These are phyloP conservation scores for Cyanidioschyzon merolae DNA, from an alignment of 23 red algal genomes.

Conservation along the genomic window DNA sequence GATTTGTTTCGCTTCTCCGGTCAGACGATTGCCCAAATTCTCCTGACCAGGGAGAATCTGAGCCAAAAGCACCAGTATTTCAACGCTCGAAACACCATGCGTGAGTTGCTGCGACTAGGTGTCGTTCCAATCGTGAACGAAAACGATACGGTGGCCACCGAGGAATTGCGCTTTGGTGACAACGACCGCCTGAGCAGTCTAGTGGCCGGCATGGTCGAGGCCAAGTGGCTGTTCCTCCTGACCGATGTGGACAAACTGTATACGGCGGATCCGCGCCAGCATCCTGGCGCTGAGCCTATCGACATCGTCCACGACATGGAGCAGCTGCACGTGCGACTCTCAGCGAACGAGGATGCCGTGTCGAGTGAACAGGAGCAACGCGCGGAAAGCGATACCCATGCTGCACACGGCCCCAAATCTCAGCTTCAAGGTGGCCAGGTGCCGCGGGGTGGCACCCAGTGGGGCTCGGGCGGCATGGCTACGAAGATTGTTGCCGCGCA, in stretches of 20 bases:
- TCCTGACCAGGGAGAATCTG: slow-evolving; percentile 71
- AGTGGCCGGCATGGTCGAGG: slow-evolving; percentile 64
- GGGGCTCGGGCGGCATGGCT: slow-evolving; percentile 95
- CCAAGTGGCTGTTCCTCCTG: slow-evolving; percentile 91
- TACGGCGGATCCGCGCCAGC: slow-evolving; percentile 61
- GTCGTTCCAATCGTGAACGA: slow-evolving; percentile 31
- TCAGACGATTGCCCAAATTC: slow-evolving; percentile 73
- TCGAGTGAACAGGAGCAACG: neutral
- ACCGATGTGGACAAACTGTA: slow-evolving; percentile 96
- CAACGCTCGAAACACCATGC: slow-evolving; percentile 76
- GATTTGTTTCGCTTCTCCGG: slow-evolving; percentile 59
- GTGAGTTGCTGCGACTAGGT: slow-evolving; percentile 51
- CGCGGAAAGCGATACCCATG: neutral
- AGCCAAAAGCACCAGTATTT: slow-evolving; percentile 69
- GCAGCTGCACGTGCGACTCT: slow-evolving; percentile 9
- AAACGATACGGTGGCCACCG: slow-evolving; percentile 29
- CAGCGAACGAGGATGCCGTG: neutral
- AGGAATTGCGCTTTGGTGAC: slow-evolving; percentile 26
- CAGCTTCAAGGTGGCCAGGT: neutral
- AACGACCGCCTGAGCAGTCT: slow-evolving; percentile 46
- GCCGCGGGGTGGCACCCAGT: slow-evolving; percentile 66
- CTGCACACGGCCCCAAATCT: neutral
- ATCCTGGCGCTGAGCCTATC: slow-evolving; percentile 63
- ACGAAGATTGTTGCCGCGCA: slow-evolving; percentile 97
- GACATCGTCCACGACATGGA: slow-evolving; percentile 54